Base-by-base conservation (phyloP, 345 rosid species). In the Bruguiera gymnorhiza region DNA sequence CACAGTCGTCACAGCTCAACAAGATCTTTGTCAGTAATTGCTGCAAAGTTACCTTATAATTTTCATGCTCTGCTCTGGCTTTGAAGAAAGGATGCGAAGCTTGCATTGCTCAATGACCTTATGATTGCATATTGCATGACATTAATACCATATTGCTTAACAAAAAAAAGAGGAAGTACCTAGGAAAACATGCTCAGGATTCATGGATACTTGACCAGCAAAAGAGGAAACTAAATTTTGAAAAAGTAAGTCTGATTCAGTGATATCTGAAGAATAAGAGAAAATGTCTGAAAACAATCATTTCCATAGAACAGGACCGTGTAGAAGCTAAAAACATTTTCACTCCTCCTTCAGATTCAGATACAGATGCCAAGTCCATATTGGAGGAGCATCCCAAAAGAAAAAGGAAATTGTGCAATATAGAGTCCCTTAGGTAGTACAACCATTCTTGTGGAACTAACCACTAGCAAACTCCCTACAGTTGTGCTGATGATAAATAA, bases 81-180 rank as follows among this genome's bases (percentile, higher is more conserved):
- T 91, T 76, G 84, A 69, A 62, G 93, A 91, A 67, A 91, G 97
- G 67, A 89, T 79, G 68, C 77, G 88, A 63, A 84, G 84, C 79
- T 87, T 91, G 87, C 89, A 81, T 68, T 91, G 97, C 78, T 91
- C 96, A 51, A 91, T 85, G 70, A 89, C 89, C 97, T 91, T 23
- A 46, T n/a, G 19, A 27, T 21, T 51, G 34, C 69, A 68, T 36
- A 36, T 15, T 57, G 20, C 55, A 50, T 60, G 31, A 48, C 36
- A 27, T 65, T 58, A 53, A 48, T 21, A 59, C n/a, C 26, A 37
- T 15, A 30, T 54, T 58, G 51, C 13, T 43, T 69, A 46, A 8
- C 13, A 26, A 56, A 10, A 21, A 21, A 55, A 23, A 36, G 26
- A 57, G 36, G 39, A 51, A 9, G 26, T 8, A 8, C 48, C 66